Evolutionary conservation across 2,329 filamentous ascomycete species (phyloP).

Genomic region (Massarina eburnea): DNA sequence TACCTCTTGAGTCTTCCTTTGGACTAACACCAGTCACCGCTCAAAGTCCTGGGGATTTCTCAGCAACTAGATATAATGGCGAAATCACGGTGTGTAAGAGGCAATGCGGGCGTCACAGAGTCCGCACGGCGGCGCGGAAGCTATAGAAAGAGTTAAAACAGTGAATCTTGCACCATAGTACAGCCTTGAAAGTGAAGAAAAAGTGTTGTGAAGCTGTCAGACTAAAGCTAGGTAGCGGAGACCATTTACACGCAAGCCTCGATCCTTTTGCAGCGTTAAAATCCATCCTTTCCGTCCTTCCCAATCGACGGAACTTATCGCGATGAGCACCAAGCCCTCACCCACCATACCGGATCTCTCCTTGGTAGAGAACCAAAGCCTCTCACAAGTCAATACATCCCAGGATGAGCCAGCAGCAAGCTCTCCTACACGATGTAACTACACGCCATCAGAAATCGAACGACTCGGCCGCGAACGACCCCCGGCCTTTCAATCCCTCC

Average conservation of each 20-base stretch:
- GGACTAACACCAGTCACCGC: conserved; percentile 8
- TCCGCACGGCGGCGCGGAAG: conserved; percentile 16
- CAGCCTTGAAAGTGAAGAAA: no score
- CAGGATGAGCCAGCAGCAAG: neutral
- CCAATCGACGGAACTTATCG: neutral
- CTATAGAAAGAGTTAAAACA: no score
- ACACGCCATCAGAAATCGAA: conserved; percentile 51
- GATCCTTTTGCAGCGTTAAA: neutral
- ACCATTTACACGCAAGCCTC: no score
- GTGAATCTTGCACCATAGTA: no score
- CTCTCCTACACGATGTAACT: conserved; percentile 8
- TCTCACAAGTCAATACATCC: neutral
- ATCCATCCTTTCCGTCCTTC: neutral
- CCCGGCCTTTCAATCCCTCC: conserved; percentile 53
- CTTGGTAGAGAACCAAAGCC: neutral
- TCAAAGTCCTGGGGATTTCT: conserved; percentile 12
- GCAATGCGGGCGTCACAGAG: conserved; percentile 14
- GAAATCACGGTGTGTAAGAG: conserved; percentile 3
- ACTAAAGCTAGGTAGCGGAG: no score
- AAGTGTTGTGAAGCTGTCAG: no score
- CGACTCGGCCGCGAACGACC: conserved; percentile 65
- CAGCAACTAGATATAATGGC: conserved; percentile 18
- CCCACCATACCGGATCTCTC: neutral
- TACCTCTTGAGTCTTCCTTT: conserved; percentile 13
- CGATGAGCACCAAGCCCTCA: neutral